These are phyloP conservation scores for Fraxinus sp. DNA, from an alignment of 305 asterid species.

Conservation along the genomic window DNA sequence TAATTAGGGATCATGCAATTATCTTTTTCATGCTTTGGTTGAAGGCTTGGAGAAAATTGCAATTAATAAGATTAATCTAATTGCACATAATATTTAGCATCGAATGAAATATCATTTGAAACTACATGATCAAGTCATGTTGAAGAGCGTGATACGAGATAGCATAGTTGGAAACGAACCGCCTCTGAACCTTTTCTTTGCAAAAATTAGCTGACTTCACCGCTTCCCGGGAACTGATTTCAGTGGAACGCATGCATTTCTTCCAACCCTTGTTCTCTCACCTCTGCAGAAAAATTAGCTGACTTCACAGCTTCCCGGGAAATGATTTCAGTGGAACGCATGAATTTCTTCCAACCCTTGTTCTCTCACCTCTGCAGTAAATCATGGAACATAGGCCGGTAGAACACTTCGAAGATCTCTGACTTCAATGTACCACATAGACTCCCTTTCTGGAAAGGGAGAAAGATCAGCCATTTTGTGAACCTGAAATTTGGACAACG, in stretches of 20 bases:
- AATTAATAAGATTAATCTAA: neutral
- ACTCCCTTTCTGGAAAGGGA: slow-evolving; percentile 67
- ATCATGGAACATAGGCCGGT: slow-evolving; percentile 48
- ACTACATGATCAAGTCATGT: neutral
- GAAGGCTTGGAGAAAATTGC: neutral
- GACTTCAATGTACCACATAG: slow-evolving; percentile 21
- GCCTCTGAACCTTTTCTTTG: neutral
- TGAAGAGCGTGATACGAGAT: neutral
- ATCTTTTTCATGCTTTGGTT: neutral
- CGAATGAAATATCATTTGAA: neutral
- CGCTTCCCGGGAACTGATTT: neutral
- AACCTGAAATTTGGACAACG: slow-evolving; percentile 49
- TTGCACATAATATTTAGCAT: neutral
- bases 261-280: neutral
- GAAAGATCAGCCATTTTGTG: slow-evolving; percentile 87
- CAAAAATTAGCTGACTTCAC: neutral
- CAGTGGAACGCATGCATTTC: neutral
- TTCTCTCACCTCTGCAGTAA: slow-evolving; percentile 25
- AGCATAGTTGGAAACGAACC: neutral
- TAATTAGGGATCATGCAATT: neutral
- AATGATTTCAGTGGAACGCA: neutral
- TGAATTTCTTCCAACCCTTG: neutral
- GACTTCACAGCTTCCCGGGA: neutral
- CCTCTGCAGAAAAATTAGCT: neutral
- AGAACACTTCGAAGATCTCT: slow-evolving; percentile 75